phyloP scores from a whole-genome alignment of 257 asterid species.

The Paulownia fortunei region DNA sequence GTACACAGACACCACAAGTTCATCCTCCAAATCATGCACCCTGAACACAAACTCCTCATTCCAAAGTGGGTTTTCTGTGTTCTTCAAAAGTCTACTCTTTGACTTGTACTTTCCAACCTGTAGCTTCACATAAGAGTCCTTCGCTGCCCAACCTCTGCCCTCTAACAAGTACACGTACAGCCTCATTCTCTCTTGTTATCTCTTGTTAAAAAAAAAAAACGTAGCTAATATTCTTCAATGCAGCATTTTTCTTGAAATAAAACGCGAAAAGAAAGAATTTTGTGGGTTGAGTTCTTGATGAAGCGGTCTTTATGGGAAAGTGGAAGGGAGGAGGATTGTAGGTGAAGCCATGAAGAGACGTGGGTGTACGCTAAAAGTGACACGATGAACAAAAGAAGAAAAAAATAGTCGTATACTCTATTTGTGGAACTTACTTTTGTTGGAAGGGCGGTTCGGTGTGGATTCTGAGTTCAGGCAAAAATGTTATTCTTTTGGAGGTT shows the following conservation, averaged over 20 bases:
- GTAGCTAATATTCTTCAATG: conserved; percentile 5
- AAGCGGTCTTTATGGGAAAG: conserved; percentile 31
- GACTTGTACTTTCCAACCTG: conserved; percentile 72
- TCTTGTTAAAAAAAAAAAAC: neutral
- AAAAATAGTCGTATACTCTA: neutral
- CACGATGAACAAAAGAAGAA: conserved; percentile 43
- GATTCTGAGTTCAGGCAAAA: conserved; percentile 4
- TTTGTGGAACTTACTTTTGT: neutral
- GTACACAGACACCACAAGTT: conserved; percentile 64
- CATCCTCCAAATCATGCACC: conserved; percentile 68
- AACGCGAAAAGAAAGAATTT: neutral
- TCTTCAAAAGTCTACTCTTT: conserved; percentile 63
- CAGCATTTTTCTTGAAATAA: conserved; percentile 8
- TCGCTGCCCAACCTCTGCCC: conserved; percentile 66
- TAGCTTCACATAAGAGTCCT: conserved; percentile 70
- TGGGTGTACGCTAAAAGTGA: conserved; percentile 54
- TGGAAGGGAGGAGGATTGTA: conserved; percentile 30
- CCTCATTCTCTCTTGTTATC: conserved; percentile 46
- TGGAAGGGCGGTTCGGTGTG: conserved; percentile 36
- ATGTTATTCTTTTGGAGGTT: neutral
- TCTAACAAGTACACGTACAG: conserved; percentile 70
- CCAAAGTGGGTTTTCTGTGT: conserved; percentile 65
- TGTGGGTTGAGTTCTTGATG: conserved; percentile 28
- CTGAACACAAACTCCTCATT: conserved; percentile 87
- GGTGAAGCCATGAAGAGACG: conserved; percentile 57